Conservation (phyloP, 176 grass and related monocot genomes). For the Aegilops sharonensis region DNA sequence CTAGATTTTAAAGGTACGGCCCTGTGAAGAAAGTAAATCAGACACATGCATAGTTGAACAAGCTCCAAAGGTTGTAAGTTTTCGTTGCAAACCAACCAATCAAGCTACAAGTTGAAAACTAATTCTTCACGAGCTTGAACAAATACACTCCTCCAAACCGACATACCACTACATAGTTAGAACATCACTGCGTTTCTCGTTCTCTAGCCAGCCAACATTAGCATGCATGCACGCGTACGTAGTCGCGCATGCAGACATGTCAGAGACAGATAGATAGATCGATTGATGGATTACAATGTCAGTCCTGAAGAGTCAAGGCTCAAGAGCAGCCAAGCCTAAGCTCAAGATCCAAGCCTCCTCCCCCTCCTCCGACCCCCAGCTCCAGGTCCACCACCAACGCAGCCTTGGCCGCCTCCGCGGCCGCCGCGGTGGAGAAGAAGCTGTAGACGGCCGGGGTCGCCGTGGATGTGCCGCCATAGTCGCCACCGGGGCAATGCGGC, state of each 20-base stretch:
- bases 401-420: background rate
- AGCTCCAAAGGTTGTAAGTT: too few relatives aligned
- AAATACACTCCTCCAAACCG: background rate
- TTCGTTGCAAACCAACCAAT: too few relatives aligned
- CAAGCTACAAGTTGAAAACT: too few relatives aligned
- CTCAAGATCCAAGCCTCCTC: conserved; percentile 44
- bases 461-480: background rate
- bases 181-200: background rate
- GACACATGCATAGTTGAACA: too few relatives aligned
- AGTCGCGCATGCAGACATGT: background rate
- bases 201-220: background rate
- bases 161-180: background rate
- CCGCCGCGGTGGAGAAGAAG: conserved; percentile 20
- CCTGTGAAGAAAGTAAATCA: too few relatives aligned
- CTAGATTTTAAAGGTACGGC: too few relatives aligned
- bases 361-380: background rate
- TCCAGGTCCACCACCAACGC: conserved; percentile 33
- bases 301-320: background rate
- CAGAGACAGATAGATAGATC: too few relatives aligned
- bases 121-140: background rate
- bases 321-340: conserved; percentile 45
- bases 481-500: background rate
- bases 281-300: too few relatives aligned
- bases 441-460: conserved; percentile 22
- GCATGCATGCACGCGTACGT: background rate